Conservation (phyloP, 148 eudicot genomes). For the Euryodendron excelsum region DNA sequence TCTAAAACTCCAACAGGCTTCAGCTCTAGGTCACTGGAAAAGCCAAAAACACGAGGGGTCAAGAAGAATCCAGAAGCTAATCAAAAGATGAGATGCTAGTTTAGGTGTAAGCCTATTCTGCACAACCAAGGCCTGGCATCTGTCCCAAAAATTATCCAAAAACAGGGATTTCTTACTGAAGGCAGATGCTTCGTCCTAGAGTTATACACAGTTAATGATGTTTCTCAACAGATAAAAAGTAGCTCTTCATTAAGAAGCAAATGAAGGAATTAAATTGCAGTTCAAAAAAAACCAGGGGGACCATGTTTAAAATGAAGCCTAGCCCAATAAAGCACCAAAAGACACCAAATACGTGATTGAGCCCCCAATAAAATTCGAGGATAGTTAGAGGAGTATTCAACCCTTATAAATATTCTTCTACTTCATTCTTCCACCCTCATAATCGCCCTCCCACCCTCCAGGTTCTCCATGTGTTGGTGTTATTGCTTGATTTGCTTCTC, state of each 20-base stretch:
- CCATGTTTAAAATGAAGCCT: background rate
- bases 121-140: constrained; percentile 2
- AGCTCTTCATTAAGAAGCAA: background rate
- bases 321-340: background rate
- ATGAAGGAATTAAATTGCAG: background rate
- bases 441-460: background rate
- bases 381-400: background rate
- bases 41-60: constrained; percentile 8
- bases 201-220: background rate
- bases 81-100: background rate
- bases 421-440: background rate
- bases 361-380: background rate
- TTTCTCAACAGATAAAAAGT: background rate
- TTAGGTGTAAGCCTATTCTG: background rate
- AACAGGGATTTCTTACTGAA: background rate
- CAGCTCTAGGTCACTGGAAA: constrained; percentile 78
- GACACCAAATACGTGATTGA: background rate
- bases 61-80: background rate
- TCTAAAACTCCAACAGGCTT: constrained; percentile 90
- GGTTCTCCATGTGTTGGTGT: background rate
- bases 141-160: background rate
- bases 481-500: too few species aligned
- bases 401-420: background rate
- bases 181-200: background rate
- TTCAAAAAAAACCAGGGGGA: background rate